Evolutionary conservation across 2,329 filamentous ascomycete species (phyloP), one percentile per base, ranked within the genome.

Genomic region (Xylaria sp.): DNA sequence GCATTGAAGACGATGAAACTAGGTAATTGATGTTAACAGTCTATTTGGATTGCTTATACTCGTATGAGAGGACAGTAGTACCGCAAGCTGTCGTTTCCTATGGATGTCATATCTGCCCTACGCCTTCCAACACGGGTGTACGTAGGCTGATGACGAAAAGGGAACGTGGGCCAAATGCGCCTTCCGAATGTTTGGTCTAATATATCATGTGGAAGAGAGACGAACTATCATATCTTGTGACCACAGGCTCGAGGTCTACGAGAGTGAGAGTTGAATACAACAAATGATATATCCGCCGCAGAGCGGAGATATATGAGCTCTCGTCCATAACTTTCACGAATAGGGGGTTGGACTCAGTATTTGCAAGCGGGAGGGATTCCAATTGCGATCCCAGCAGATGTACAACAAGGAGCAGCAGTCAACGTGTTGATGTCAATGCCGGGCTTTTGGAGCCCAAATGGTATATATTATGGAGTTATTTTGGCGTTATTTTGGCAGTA

Each of bases 111-210:
- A 42, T 46, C 28, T 57, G 33, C 19, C 59, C 54, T 55, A 64
- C 65, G 60, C 65, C 65, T 70, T 63, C 45, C 63, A 46, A 40
- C 31, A 51, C 38, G 11, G 31, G 38, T 43, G 11, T 40, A 38
- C 19, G 19, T 47, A 47, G 56, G 43, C 38, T 52, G 50, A 45
- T 31, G 45, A 46, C 31, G 31, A 25, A 23, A 33, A n/a, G 21
- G n/a, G n/a, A n/a, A n/a, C n/a, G n/a, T n/a, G n/a, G n/a, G n/a
- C n/a, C n/a, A n/a, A n/a, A n/a, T n/a, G n/a, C n/a, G n/a, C n/a
- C n/a, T n/a, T n/a, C n/a, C n/a, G n/a, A n/a, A n/a, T n/a, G n/a
- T n/a, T n/a, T n/a, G n/a, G n/a, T n/a, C n/a, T n/a, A n/a, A n/a
- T n/a, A n/a, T n/a, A n/a, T n/a, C n/a, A n/a, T n/a, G n/a, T n/a